Base-by-base conservation (phyloP, 495 filamentous ascomycete species). In the Lichina pygmaea region DNA sequence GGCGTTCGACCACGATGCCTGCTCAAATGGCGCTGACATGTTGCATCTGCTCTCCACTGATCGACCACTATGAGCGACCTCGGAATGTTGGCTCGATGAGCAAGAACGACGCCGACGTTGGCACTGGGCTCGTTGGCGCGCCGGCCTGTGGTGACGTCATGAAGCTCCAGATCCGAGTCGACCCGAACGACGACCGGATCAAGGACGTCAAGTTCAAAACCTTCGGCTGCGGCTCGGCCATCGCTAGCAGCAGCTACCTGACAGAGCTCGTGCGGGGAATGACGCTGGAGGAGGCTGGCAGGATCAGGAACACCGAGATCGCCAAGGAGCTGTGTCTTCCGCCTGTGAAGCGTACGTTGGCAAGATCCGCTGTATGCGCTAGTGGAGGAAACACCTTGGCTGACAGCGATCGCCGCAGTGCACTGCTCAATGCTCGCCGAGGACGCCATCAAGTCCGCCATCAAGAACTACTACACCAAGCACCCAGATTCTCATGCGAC, bases 351-450 rank as follows among this genome's bases (percentile, higher is more conserved):
- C 60, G 80, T 86, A 63, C 62, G 76, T 76, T 17, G 46, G 41
- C 2, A 8, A 16, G 4, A 16, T 12, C 31, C 0, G 6, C 13
- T 39, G 10, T 39, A 1, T 11, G 10, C 13, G 13, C 36, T 5
- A 5, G 36, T 11, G 36, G 3, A 5, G 13, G 10, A 39, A 11
- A 39, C 10, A 11, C 13, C 10, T 36, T 46, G 16, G 51, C 36
- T 11, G 10, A 11, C 36, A 39, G 10, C 36, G 3, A 39, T 39
- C 24, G 4, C 24, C 33, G 54, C 49, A 83, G 78, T 94, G 32
- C 91, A 99, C 63, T 99, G 91, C 71, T 94, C 86, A 48, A 93
- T 99, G 81, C 75, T 99, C 48, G 91, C 91, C 30, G 91, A 99
- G 64, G 86, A 99, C 58, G 91, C 91, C 49, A 94, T 99, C 72